Evolutionary conservation across 1,139 yeast genomes (phyloP).

Genomic region (Suzukiozyma palmioleophila): DNA sequence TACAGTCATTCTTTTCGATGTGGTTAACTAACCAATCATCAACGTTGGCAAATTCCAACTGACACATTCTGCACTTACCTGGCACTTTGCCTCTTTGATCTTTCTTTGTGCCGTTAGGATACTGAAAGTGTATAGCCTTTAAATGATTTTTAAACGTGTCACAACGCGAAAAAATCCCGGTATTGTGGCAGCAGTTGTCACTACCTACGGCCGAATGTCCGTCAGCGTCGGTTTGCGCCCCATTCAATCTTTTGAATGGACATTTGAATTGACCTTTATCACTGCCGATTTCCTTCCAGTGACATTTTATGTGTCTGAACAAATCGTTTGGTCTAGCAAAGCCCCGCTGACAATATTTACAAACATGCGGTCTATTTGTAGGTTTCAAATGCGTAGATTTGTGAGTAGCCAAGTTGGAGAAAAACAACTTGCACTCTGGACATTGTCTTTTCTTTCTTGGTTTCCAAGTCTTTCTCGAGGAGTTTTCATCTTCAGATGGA

Average conservation of each 20-base stretch:
- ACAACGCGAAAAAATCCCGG: constrained; percentile 82
- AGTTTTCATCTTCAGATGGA: background rate
- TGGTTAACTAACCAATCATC: constrained; percentile 78
- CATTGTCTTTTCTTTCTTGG: constrained; percentile 80
- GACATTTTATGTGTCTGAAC: constrained; percentile 78
- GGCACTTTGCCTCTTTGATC: constrained; percentile 62
- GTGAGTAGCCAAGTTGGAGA: constrained; percentile 82
- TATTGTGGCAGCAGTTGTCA: constrained; percentile 63
- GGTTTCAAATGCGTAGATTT: constrained; percentile 76
- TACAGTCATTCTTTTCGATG: constrained; percentile 47
- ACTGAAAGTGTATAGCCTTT: constrained; percentile 84
- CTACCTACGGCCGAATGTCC: constrained; percentile 6
- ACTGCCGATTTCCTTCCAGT: constrained; percentile 63
- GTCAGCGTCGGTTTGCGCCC: constrained; percentile 7
- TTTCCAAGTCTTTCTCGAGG: constrained; percentile 24
- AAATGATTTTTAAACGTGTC: constrained; percentile 90
- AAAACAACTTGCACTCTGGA: constrained; percentile 71
- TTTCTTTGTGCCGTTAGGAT: constrained; percentile 84
- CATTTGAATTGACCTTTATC: constrained; percentile 47
- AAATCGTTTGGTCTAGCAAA: constrained; percentile 87
- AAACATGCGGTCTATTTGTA: constrained; percentile 70
- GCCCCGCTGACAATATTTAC: constrained; percentile 75
- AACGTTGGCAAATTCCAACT: constrained; percentile 56
- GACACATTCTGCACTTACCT: constrained; percentile 80
- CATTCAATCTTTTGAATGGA: constrained; percentile 32